Percentiles rank a stretch among this genome's conserved stretches.
phyloP scores from a whole-genome alignment of 2,329 filamentous ascomycete genomes.

The Aspergillus persii region DNA sequence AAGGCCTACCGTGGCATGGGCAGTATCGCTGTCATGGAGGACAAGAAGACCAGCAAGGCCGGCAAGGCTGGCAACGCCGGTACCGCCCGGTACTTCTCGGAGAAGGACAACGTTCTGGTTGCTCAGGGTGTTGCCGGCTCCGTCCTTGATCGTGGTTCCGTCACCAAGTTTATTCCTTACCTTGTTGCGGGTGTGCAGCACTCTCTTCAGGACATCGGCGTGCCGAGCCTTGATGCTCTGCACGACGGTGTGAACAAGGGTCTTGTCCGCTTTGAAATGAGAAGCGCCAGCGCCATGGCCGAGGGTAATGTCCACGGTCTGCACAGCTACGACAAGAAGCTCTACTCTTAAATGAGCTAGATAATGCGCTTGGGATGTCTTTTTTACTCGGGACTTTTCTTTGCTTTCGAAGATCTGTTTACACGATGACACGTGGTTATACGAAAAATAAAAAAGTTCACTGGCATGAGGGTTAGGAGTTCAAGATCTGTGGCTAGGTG shows the following conservation, averaged over 20 bases:
- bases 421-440: slow-evolving; percentile 28
- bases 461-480: slow-evolving; percentile 33
- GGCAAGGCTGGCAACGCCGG: slow-evolving; percentile 76
- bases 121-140: slow-evolving; percentile 91
- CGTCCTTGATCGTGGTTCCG: slow-evolving; percentile 61
- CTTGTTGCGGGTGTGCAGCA: slow-evolving; percentile 94
- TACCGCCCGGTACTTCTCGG: slow-evolving; percentile 96
- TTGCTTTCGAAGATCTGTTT: slow-evolving; percentile 21
- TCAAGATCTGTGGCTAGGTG: slow-evolving; percentile 26
- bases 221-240: slow-evolving; percentile 73
- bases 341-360: slow-evolving; percentile 69
- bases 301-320: slow-evolving; percentile 96
- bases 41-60: slow-evolving; percentile 88
- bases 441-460: slow-evolving; percentile 30
- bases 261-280: slow-evolving; percentile 84
- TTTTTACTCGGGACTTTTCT: slow-evolving; percentile 18
- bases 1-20: slow-evolving; percentile 99
- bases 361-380: slow-evolving; percentile 7
- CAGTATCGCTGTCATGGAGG: slow-evolving; percentile 98
- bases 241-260: slow-evolving; percentile 73
- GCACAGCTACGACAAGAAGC: slow-evolving; percentile 99
- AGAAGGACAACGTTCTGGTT: slow-evolving; percentile 90
- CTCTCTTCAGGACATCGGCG: slow-evolving; percentile 92
- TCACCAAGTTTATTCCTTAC: slow-evolving; percentile 95
- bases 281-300: slow-evolving; percentile 89